A percentile compares a stretch with the other conserved stretches of the same genome.
phyloP scores from a whole-genome alignment of 495 filamentous ascomycete genomes.

The Penicillium soppii region DNA sequence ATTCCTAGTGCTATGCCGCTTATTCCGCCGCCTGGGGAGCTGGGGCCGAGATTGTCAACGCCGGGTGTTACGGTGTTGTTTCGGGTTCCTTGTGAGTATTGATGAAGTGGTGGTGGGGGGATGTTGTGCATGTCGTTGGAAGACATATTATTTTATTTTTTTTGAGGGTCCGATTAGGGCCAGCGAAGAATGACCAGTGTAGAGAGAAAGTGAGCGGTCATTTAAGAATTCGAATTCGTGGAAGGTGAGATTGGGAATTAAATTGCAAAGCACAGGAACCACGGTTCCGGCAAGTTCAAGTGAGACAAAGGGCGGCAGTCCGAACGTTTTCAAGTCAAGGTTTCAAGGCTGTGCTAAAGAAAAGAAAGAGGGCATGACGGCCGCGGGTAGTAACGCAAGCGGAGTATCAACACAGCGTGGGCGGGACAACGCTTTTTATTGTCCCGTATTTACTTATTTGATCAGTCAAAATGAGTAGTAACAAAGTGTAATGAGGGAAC shows the following conservation, averaged over 20 bases:
- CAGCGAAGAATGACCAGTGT: background rate
- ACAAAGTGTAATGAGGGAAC: too few relatives aligned
- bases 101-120: slow-evolving; percentile 15
- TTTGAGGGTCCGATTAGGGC: background rate
- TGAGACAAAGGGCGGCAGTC: background rate
- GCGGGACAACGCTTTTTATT: slow-evolving; percentile 16
- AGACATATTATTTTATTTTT: background rate
- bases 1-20: slow-evolving; percentile 72
- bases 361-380: background rate
- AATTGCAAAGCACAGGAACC: slow-evolving; percentile 12
- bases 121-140: slow-evolving; percentile 8
- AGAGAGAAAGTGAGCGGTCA: background rate
- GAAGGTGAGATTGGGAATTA: background rate
- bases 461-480: background rate
- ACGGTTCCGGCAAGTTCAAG: slow-evolving; percentile 16
- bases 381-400: background rate
- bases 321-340: background rate
- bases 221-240: too few relatives aligned
- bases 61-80: slow-evolving; percentile 66
- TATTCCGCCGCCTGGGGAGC: slow-evolving; percentile 73
- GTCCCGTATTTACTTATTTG: too few relatives aligned
- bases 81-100: slow-evolving; percentile 14
- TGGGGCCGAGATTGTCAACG: slow-evolving; percentile 70
- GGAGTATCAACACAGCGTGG: slow-evolving; percentile 20
- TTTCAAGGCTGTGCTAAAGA: background rate